A percentile compares a stretch with the other conserved stretches of the same genome.
phyloP scores from a whole-genome alignment of 371 early-diverging fungal species.

The Mortierella sp. region DNA sequence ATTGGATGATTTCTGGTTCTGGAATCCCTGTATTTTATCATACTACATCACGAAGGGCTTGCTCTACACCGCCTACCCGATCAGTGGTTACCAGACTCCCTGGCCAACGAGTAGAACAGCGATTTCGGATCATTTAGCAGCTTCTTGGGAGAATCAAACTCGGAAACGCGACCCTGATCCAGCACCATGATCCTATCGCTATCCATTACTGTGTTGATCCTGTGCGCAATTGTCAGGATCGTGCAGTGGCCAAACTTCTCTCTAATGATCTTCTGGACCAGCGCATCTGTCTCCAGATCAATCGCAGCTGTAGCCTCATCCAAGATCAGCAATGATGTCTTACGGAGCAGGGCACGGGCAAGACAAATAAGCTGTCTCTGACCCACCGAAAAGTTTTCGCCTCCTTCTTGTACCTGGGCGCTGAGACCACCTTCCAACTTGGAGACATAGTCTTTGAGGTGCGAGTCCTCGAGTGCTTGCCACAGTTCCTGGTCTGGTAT shows the following conservation, averaged over 20 bases:
- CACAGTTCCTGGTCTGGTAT: neutral
- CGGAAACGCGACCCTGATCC: conserved; percentile 79
- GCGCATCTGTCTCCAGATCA: neutral
- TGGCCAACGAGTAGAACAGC: conserved; percentile 76
- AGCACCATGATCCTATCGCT: conserved; percentile 77
- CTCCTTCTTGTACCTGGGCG: neutral
- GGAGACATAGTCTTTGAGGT: neutral
- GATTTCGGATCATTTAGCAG: conserved; percentile 70
- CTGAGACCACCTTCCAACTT: neutral
- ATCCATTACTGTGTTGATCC: conserved; percentile 1
- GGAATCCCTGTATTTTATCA: too few species aligned
- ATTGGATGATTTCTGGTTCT: too few species aligned
- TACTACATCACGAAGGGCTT: too few species aligned
- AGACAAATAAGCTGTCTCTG: neutral
- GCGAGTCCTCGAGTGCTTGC: neutral
- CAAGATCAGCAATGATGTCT: neutral
- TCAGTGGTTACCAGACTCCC: conserved; percentile 66
- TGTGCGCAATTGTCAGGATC: neutral
- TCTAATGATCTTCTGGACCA: neutral
- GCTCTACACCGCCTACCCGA: too few species aligned
- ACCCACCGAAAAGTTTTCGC: conserved; percentile 2
- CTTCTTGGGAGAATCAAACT: conserved; percentile 78
- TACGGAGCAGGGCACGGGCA: neutral
- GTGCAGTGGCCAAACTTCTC: neutral
- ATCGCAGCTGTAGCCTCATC: conserved; percentile 3